Conservation (phyloP, 2,329 filamentous ascomycete species). For the Sarocladiaceae sp. region DNA sequence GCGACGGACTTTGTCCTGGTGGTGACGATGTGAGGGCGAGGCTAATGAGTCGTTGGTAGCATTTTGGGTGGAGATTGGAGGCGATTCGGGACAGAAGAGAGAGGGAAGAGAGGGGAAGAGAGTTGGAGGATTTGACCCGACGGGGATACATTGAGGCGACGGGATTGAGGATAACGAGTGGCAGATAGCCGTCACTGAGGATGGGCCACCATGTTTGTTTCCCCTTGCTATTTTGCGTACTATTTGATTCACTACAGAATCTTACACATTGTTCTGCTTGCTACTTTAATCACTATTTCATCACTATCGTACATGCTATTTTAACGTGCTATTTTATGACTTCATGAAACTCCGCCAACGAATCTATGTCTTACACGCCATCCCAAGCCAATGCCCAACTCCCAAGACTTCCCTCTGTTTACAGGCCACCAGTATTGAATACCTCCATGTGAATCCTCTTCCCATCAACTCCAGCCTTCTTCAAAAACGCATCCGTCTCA, state of each 20-base stretch:
- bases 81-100: background rate
- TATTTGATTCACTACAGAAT: too few species aligned
- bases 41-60: background rate
- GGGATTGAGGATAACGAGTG: background rate
- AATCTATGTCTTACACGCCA: background rate
- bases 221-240: too few species aligned
- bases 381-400: background rate
- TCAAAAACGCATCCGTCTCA: slow-evolving; percentile 48
- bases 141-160: background rate
- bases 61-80: background rate
- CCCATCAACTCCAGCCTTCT: slow-evolving; percentile 50
- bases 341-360: too few species aligned
- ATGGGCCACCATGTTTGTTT: too few species aligned
- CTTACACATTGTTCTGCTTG: too few species aligned
- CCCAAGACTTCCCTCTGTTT: background rate
- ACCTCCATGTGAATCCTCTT: slow-evolving; percentile 63
- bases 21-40: background rate
- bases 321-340: too few species aligned
- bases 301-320: too few species aligned
- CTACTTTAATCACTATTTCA: too few species aligned
- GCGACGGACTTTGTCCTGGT: background rate
- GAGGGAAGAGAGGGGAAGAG: background rate
- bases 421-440: slow-evolving; percentile 51
- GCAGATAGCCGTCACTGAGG: too few species aligned
- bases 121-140: slow-evolving; percentile 3